These are phyloP conservation scores for Hericium coralloides DNA, from an alignment of 768 basidiomycete genomes.

Conservation along the genomic window DNA sequence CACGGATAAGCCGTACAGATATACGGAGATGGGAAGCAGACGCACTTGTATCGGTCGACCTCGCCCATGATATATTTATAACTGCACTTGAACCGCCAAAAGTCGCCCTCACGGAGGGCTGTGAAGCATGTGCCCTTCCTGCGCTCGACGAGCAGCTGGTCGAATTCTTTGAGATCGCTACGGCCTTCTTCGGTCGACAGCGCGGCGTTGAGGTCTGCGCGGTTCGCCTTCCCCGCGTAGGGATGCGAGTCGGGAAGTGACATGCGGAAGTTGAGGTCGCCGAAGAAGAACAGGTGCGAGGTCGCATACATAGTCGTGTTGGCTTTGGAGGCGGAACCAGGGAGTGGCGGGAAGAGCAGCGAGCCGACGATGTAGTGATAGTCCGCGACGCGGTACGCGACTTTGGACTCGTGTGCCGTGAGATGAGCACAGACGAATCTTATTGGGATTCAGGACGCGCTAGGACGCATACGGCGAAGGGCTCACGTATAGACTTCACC, in stretches of 20 bases:
- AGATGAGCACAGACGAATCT: constrained; percentile 94
- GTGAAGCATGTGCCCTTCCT: constrained; percentile 57
- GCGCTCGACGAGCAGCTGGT: constrained; percentile 61
- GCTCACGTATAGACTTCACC: constrained; percentile 83
- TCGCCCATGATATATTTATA: constrained; percentile 83
- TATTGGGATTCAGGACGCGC: constrained; percentile 1
- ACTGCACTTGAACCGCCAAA: constrained; percentile 81
- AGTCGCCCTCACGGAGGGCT: constrained; percentile 75
- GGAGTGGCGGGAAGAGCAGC: constrained; percentile 62
- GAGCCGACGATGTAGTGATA: constrained; percentile 74
- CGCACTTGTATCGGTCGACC: constrained; percentile 75
- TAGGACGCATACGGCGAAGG: neutral
- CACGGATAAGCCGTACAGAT: neutral
- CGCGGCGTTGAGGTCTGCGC: constrained; percentile 30
- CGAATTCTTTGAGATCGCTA: constrained; percentile 57
- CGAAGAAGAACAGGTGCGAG: constrained; percentile 87
- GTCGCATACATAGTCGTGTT: constrained; percentile 70
- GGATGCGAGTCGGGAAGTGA: constrained; percentile 49
- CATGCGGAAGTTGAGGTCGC: constrained; percentile 90
- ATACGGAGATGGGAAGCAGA: neutral
- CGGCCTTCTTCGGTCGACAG: constrained; percentile 33
- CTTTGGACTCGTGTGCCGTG: constrained; percentile 66
- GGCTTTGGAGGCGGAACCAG: constrained; percentile 25
- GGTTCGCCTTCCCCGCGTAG: constrained; percentile 25
- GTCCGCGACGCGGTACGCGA: constrained; percentile 62